Evolutionary conservation across 2,329 filamentous ascomycete genomes (phyloP), one percentile per base, ranked within the genome.

Genomic region (Phaeosphaeria sp.): DNA sequence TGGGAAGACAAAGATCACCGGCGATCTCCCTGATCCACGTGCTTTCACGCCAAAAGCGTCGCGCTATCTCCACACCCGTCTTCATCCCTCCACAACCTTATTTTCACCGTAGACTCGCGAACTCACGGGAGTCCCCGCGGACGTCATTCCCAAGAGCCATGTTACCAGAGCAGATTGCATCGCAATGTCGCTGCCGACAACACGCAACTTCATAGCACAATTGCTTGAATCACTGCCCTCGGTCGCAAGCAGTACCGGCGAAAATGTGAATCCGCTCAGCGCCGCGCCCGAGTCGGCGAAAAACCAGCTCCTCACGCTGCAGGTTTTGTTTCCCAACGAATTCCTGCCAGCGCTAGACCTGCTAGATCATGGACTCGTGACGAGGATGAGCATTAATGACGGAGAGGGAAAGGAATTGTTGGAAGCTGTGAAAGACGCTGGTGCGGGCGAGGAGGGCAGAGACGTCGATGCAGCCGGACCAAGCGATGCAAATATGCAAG

Each of bases 311-410:
- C 80, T 92, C 1, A 92, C 91, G 0, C 84, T 97, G 0, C 93
- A 97, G 78, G 90, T 92, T 33, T 80, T 97, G 15, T 96, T 96
- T 71, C 93, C 93, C 0, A 86, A 87, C 62, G 85, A 92, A 53
- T 80, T 97, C 1, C 87, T 97, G 0, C 91, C 92, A 2, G 92
- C 94, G 0, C 83, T 99, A 2, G 93, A 98, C 75, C 83, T 98
- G 0, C 83, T 99, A 0, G 95, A 99, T 75, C 86, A 92, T 23
- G 80, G 84, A 2, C 84, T 95, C 0, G 86, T 97, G 33, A 87
- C 83, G 6, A 83, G 87, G 1, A 76, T 83, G 17, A 56, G 53
- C 0, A 63, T 75, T 17, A n/a, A 23, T 25, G 41, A 59, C 17
- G 22, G 13, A 2, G 22, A 39, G 6, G 48, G 22, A 46, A 15